Evolutionary conservation across 75 land plant genomes (phyloP).

Genomic region (Sequoiadendron giganteum): DNA sequence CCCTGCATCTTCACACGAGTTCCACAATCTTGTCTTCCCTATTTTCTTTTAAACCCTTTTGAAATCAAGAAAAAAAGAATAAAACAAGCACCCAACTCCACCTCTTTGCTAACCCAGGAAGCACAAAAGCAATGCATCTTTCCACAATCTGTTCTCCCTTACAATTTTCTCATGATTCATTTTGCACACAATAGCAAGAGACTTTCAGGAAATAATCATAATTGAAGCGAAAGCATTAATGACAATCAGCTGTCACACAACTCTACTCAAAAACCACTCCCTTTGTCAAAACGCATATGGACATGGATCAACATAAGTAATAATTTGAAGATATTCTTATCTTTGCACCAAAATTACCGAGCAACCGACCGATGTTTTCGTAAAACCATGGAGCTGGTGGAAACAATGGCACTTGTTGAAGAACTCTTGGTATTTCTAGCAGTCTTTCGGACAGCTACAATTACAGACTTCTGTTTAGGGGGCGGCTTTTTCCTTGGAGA

Average conservation of each 20-base stretch:
- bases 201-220: not conserved
- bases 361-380: not conserved
- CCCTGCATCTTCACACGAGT: not conserved
- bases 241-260: not conserved
- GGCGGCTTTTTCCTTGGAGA: constrained; percentile 8
- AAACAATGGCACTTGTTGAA: not conserved
- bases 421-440: not conserved
- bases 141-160: not conserved
- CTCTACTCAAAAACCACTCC: not conserved
- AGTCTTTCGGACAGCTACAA: not conserved
- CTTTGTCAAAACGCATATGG: not conserved
- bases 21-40: not conserved
- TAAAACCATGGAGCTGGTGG: constrained; percentile 10
- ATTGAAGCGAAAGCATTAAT: not conserved
- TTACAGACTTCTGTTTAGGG: not conserved
- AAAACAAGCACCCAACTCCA: not conserved
- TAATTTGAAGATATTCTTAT: not conserved
- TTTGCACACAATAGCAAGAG: not conserved
- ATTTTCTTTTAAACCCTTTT: not conserved
- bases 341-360: not conserved
- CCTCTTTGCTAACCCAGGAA: not conserved
- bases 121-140: not conserved
- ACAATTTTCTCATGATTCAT: not conserved
- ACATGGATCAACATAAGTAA: not conserved
- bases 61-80: not conserved